phyloP scores from a whole-genome alignment of 2,329 filamentous ascomycete genomes.

The Fusarium sp. region DNA sequence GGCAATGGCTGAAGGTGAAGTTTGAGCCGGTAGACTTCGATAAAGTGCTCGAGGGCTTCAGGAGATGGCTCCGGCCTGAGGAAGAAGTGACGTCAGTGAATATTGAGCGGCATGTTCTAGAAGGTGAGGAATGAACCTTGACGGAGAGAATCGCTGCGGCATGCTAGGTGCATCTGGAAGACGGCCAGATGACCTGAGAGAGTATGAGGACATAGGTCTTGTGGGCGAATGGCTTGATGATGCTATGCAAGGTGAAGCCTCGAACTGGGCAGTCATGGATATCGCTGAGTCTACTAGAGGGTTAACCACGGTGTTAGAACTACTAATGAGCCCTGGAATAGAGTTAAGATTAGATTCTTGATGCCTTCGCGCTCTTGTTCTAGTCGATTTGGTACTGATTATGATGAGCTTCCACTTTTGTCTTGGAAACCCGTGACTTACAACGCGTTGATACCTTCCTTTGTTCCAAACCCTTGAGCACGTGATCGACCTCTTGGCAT shows the following conservation, averaged over 20 bases:
- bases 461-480: neutral
- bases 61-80: neutral
- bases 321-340: neutral
- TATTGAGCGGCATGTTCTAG: neutral
- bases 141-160: neutral
- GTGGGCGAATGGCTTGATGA: neutral
- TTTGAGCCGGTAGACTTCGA: neutral
- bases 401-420: neutral
- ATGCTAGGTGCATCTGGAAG: neutral
- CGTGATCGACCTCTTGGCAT: neutral
- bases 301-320: neutral
- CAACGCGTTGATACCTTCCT: neutral
- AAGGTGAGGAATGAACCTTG: neutral
- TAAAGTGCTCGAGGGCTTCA: neutral
- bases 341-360: neutral
- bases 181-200: neutral
- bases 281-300: neutral
- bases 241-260: neutral
- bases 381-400: neutral
- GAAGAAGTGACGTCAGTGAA: neutral
- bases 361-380: neutral
- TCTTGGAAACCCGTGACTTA: neutral
- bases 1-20: constrained; percentile 2
- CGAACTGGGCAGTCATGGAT: neutral
- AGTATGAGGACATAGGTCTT: neutral